phyloP scores from a whole-genome alignment of 257 asterid species.

The Knoxia roxburghii region DNA sequence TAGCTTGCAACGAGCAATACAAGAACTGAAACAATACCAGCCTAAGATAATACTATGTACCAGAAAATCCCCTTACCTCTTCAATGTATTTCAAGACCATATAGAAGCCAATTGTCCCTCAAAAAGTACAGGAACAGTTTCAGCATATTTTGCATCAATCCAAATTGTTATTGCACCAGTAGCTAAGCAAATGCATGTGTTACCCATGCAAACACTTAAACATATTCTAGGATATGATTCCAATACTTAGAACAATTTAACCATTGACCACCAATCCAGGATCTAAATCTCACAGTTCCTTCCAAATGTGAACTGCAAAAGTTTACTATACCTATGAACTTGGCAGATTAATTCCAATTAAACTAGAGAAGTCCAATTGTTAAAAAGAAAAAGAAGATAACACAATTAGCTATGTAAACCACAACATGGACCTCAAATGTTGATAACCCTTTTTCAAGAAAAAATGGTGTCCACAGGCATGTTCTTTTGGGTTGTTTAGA shows the following conservation, averaged over 20 bases:
- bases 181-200: neutral
- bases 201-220: neutral
- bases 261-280: neutral
- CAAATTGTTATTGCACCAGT: neutral
- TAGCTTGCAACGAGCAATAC: neutral
- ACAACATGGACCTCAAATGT: neutral
- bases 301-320: neutral
- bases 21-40: neutral
- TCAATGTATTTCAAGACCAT: slow-evolving; percentile 1
- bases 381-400: neutral
- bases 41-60: neutral
- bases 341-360: no score
- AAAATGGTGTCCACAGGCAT: neutral
- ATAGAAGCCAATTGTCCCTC: neutral
- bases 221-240: neutral
- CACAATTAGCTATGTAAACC: neutral
- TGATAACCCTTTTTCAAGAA: neutral
- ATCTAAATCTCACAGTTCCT: neutral
- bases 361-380: neutral
- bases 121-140: neutral
- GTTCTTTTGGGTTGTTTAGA: neutral
- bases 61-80: neutral
- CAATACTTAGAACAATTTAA: neutral
- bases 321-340: no score
- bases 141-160: neutral